Evolutionary conservation across 345 rosid species (phyloP), one percentile per base, ranked within the genome.

Genomic region (Salix purpurea): DNA sequence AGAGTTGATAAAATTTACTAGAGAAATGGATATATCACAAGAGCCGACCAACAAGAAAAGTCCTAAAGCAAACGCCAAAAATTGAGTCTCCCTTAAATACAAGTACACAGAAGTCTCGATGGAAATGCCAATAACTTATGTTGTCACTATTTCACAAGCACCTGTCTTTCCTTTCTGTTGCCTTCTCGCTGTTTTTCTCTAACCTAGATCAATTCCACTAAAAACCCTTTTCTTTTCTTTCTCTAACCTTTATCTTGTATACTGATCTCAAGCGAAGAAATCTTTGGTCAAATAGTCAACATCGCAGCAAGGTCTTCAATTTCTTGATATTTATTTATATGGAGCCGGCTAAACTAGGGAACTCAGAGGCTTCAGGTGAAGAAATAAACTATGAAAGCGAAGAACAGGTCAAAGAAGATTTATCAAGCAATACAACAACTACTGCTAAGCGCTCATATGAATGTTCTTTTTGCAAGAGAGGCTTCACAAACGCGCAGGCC

Each of bases 401-500:
- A 36, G 81, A 81, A 48, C 80, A 72, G 52, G 81, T 62, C 84
- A 65, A 79, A 40, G 44, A 40, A 40, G 44, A 40, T 40, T 40
- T 40, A 40, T 40, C 44, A 40, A 40, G 13, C 44, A 40, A 40
- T 40, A 40, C 44, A 40, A 3, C 44, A 40, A 2, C 44, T 40
- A 40, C 44, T 52, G 61, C 62, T 16, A 82, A 78, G 36, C 86
- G 92, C 26, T 87, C 84, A 21, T 94, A 94, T 52, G 91, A 87
- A 48, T 94, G 97, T 81, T 74, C 77, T 28, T 92, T 90, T 50
- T 94, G 97, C 88, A 91, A 84, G 90, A 83, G 89, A 81, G 98
- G 97, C 36, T 94, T 92, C 89, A 86, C 97, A 72, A 94, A 86
- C 79, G 93, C 94, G 13, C 97, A 94, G 79, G 98, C 98, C 30